phyloP scores from a whole-genome alignment of 257 asterid species.

The Solanum chmielewskii region DNA sequence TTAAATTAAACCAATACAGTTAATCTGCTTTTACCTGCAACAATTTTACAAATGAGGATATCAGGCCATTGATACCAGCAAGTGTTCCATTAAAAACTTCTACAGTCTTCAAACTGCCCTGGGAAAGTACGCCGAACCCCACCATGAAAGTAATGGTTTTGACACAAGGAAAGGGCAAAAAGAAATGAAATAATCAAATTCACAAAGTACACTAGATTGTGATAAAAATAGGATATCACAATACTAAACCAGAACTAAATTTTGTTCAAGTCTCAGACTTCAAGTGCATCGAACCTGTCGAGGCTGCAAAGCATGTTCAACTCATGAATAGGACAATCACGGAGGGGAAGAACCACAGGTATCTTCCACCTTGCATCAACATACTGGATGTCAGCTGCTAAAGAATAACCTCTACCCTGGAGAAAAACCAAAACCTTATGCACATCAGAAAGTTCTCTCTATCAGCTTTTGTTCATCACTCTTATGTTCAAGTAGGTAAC shows the following conservation, averaged over 20 bases:
- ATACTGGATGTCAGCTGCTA: constrained; percentile 87
- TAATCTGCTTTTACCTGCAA: constrained; percentile 46
- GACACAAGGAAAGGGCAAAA: neutral
- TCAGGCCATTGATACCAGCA: constrained; percentile 67
- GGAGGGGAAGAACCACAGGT: constrained; percentile 84
- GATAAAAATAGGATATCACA: neutral
- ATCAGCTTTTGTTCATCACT: neutral
- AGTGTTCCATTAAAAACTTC: constrained; percentile 39
- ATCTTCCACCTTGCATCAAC: constrained; percentile 84
- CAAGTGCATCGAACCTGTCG: constrained; percentile 48
- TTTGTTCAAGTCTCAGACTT: neutral
- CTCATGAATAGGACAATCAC: constrained; percentile 78
- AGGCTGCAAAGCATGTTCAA: constrained; percentile 62
- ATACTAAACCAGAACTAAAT: neutral
- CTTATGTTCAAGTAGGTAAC: neutral
- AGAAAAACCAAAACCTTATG: neutral
- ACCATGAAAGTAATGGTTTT: constrained; percentile 14
- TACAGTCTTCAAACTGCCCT: constrained; percentile 61
- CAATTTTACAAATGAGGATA: constrained; percentile 73
- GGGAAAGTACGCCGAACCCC: constrained; percentile 16
- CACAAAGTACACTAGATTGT: neutral
- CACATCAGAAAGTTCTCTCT: neutral
- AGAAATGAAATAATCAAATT: neutral
- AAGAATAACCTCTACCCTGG: constrained; percentile 88
- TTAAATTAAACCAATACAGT: neutral